Conservation (phyloP, 1,139 yeast genomes). For the Taphrina betulina region DNA sequence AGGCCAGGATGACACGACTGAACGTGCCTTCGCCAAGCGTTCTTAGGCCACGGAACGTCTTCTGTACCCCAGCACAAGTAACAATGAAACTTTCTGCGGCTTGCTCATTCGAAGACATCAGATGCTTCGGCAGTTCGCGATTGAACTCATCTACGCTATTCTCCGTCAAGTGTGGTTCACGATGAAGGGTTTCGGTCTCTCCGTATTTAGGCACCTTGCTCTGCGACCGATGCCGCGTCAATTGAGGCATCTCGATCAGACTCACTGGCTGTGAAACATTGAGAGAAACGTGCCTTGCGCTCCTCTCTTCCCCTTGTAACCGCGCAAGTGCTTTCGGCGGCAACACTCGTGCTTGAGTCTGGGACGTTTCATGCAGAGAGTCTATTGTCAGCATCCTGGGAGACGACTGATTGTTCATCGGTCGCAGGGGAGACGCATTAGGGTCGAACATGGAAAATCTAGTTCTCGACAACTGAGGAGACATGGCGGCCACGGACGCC, state of each 20-base stretch:
- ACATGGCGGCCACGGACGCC: too few species aligned
- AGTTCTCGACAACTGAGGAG: too few species aligned
- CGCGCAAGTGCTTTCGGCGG: constrained; percentile 6
- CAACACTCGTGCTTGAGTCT: not conserved
- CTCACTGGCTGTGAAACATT: constrained; percentile 4
- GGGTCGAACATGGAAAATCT: too few species aligned
- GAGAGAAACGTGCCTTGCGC: not conserved
- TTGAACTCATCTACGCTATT: too few species aligned
- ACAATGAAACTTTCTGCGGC: not conserved
- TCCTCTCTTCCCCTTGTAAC: not conserved
- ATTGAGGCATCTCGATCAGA: constrained; percentile 14
- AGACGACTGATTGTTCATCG: too few species aligned
- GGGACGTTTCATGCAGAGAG: too few species aligned
- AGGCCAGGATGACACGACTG: constrained; percentile 46
- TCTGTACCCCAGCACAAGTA: not conserved
- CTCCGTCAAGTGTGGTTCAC: too few species aligned
- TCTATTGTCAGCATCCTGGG: too few species aligned
- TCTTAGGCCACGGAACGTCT: constrained; percentile 3
- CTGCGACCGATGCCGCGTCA: constrained; percentile 14
- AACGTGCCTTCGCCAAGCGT: constrained; percentile 48
- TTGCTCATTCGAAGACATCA: too few species aligned
- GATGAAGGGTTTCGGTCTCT: not conserved
- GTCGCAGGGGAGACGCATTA: too few species aligned
- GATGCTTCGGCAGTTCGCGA: too few species aligned
- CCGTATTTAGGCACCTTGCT: not conserved